Conservation (phyloP, 2,329 filamentous ascomycete species). For the Epichloe gansuensis region DNA sequence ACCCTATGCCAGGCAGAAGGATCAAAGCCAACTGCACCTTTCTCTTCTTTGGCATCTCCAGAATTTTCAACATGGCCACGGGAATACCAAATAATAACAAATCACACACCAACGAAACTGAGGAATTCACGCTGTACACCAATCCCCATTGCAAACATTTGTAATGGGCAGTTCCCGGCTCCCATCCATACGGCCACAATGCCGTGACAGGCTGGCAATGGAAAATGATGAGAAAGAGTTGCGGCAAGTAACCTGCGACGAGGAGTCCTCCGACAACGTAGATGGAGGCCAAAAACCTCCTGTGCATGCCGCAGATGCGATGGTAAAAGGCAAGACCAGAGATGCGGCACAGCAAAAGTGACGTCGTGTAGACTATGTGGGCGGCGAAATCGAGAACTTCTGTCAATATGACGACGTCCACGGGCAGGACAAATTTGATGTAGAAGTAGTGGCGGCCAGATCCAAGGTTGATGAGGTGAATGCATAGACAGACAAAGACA, state of each 20-base stretch:
- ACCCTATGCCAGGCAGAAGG: constrained; percentile 36
- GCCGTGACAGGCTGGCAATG: constrained; percentile 39
- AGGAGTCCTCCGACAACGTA: constrained; percentile 24
- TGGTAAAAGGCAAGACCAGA: constrained; percentile 41
- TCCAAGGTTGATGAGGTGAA: constrained; percentile 33
- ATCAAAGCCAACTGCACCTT: constrained; percentile 36
- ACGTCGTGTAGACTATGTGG: constrained; percentile 39
- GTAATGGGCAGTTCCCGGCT: constrained; percentile 27
- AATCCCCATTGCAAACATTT: constrained; percentile 36
- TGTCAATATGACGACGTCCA: constrained; percentile 27
- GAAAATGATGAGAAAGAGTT: constrained; percentile 37
- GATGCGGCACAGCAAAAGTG: constrained; percentile 36
- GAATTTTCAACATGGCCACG: constrained; percentile 30
- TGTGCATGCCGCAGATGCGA: constrained; percentile 29
- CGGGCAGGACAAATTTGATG: constrained; percentile 33
- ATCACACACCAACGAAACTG: constrained; percentile 36
- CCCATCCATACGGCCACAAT: constrained; percentile 39
- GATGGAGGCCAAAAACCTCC: constrained; percentile 23
- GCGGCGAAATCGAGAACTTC: constrained; percentile 37
- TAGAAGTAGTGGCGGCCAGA: constrained; percentile 34
- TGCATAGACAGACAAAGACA: constrained; percentile 29
- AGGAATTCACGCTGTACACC: constrained; percentile 39
- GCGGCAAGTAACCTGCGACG: constrained; percentile 31
- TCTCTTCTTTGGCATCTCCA: constrained; percentile 30
- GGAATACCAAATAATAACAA: constrained; percentile 38